Conservation (phyloP, 2,329 filamentous ascomycete genomes). For the Diaporthe caulivora region DNA sequence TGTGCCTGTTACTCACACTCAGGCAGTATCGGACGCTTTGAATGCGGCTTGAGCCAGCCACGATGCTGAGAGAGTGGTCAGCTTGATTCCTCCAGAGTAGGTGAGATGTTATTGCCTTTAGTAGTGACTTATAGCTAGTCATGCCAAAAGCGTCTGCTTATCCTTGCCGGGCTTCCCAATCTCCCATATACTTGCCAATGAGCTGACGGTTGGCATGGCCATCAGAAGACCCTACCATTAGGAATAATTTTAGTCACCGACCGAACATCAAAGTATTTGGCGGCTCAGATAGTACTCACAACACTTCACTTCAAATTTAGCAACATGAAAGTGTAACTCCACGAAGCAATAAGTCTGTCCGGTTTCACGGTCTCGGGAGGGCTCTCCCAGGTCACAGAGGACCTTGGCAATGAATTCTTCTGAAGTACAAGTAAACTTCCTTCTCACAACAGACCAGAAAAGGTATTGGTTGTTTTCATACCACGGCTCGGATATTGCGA, state of each 20-base stretch:
- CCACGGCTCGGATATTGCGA: background rate
- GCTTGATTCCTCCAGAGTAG: too few relatives aligned
- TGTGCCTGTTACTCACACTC: constrained; percentile 30
- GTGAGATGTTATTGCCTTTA: too few relatives aligned
- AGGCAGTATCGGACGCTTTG: constrained; percentile 38
- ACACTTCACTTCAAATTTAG: background rate
- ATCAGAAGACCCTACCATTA: background rate
- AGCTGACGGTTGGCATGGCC: background rate
- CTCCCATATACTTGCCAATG: background rate
- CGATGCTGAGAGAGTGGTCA: too few relatives aligned
- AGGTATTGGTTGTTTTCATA: background rate
- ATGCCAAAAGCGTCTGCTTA: too few relatives aligned
- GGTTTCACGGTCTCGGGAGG: background rate
- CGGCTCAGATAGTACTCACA: background rate
- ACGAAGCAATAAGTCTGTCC: background rate
- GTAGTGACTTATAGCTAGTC: too few relatives aligned
- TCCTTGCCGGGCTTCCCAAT: background rate
- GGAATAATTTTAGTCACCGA: background rate
- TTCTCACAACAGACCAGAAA: too few relatives aligned
- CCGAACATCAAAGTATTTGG: background rate
- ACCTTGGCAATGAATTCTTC: background rate
- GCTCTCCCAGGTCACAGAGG: background rate
- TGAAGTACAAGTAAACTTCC: background rate
- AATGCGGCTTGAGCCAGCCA: constrained; percentile 40
- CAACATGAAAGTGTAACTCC: background rate